Conservation (phyloP, 2,329 filamentous ascomycete species). For the Xylariales sp. region DNA sequence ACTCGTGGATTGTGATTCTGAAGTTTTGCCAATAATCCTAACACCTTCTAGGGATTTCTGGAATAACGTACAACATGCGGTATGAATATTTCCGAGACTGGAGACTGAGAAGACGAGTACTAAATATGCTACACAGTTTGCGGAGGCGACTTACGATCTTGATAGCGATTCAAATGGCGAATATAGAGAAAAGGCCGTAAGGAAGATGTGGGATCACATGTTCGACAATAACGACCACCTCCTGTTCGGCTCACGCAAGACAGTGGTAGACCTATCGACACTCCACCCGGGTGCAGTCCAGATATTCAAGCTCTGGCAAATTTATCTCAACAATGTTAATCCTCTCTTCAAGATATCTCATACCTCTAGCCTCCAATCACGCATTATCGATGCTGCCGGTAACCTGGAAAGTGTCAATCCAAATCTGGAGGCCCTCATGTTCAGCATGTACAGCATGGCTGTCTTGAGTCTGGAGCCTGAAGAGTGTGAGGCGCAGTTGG, state of each 20-base stretch:
- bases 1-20: no score
- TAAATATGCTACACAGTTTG: no score
- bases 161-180: conserved; percentile 26
- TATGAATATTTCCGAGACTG: neutral
- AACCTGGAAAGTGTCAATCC: conserved; percentile 34
- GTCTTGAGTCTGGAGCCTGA: conserved; percentile 35
- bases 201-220: conserved; percentile 40
- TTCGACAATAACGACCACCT: conserved; percentile 48
- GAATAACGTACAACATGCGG: conserved; percentile 10
- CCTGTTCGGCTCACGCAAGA: conserved; percentile 43
- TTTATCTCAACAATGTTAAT: conserved; percentile 54
- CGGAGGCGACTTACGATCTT: no score
- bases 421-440: conserved; percentile 51
- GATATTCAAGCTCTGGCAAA: conserved; percentile 51
- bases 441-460: conserved; percentile 44
- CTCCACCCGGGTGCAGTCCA: conserved; percentile 44
- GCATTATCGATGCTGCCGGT: conserved; percentile 44
- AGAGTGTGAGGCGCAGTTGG: conserved; percentile 38
- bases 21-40: neutral
- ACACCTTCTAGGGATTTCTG: neutral
- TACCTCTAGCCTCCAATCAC: conserved; percentile 46
- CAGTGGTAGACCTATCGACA: conserved; percentile 36
- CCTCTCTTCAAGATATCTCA: conserved; percentile 56
- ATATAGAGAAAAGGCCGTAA: conserved; percentile 32
- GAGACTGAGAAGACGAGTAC: conserved; percentile 16